Evolutionary conservation across 352 stramenopile genomes (phyloP), one percentile per base, ranked within the genome.

Genomic region (Globisporangium rhizosaccharum): DNA sequence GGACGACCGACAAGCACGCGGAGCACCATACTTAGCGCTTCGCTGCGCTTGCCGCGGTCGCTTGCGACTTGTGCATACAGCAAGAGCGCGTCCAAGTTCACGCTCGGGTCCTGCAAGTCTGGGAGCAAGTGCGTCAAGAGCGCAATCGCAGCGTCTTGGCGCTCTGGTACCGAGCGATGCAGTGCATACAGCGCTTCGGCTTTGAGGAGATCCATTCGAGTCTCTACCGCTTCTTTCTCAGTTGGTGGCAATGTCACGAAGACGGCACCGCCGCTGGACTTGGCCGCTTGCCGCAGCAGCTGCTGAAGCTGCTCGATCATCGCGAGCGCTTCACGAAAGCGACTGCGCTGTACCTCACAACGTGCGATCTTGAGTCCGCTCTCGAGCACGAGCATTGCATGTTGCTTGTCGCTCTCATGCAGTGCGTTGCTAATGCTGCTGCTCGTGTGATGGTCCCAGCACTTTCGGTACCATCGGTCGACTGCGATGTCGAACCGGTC

Each of bases 1-100:
- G 80, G 62, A 49, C 76, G 79, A 11, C 67, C 72, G 12, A 88
- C 77, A 0, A 92, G 54, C 3, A 87, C 80, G 15, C 72, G 79
- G 23, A 92, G 57, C 12, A 76, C 51, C 80, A 92, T 92, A 57
- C 71, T 79, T 39, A 92, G 48, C 3, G 79, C 83, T 23, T 92
- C 80, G 47, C 58, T 75, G 33, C 76, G 78, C 48, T 76, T 80
- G 14, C 76, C 79, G 3, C 80, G 73, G 53, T 88, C 77, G 46
- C 85, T 64, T 1, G 83, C 80, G 15, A 92, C 78, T 23, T 49
- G 71, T 4, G 76, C 72, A 49, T 90, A 92, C 11, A 88, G 48
- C 25, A 84, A 52, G 26, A 92, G 53, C 2, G 83, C 83, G n/a
- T 92, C 73, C 50, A 90, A 55, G 45, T 88, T 86, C 52, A 88